These are phyloP conservation scores for Anisodus acutangulus DNA, from an alignment of 257 asterid genomes.

Conservation along the genomic window DNA sequence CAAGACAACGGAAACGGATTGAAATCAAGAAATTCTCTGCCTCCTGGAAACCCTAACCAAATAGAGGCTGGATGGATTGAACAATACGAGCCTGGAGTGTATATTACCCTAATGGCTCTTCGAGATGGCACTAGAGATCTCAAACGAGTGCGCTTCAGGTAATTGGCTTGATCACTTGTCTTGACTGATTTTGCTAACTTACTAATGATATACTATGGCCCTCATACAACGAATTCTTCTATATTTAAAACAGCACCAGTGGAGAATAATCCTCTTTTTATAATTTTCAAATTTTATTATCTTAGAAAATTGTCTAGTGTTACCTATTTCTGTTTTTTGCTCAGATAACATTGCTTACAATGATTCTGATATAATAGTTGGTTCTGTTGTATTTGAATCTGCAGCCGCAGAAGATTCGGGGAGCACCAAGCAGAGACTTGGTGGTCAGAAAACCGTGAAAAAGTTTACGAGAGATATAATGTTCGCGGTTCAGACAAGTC, in stretches of 20 bases:
- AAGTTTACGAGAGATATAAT: constrained; percentile 79
- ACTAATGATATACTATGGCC: constrained; percentile 3
- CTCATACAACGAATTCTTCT: not conserved
- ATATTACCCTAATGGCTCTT: constrained; percentile 84
- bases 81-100: constrained; percentile 91
- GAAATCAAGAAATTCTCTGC: constrained; percentile 53
- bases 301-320: constrained; percentile 1
- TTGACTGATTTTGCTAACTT: not conserved
- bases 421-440: constrained; percentile 98
- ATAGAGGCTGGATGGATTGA: constrained; percentile 94
- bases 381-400: constrained; percentile 20
- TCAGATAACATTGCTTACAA: not conserved
- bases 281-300: not conserved
- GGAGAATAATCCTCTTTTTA: not conserved
- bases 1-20: constrained; percentile 54
- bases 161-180: constrained; percentile 22
- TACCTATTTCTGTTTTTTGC: not conserved
- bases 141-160: constrained; percentile 99
- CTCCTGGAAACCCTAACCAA: constrained; percentile 60
- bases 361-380: constrained; percentile 6
- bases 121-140: constrained; percentile 95
- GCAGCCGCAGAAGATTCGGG: constrained; percentile 93
- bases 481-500: constrained; percentile 89
- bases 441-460: constrained; percentile 99
- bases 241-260: not conserved